Conservation (phyloP, 2,329 filamentous ascomycete species). For the Fusarium dimerum region DNA sequence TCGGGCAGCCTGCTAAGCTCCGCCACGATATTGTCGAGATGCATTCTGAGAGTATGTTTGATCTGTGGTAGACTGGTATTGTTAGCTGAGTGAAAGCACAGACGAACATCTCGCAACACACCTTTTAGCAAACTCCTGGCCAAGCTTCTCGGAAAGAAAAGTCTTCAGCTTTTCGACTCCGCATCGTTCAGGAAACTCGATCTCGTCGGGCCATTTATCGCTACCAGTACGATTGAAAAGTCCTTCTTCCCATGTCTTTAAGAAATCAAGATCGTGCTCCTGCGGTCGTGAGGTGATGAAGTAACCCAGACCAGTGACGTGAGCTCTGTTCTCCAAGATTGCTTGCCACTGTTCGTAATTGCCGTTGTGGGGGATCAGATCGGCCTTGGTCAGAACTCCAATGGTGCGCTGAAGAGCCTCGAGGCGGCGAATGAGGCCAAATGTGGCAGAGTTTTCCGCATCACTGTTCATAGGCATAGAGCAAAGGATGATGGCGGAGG, state of each 20-base stretch:
- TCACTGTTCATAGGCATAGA: conserved; percentile 78
- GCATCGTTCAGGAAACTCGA: conserved; percentile 52
- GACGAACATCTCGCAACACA: conserved; percentile 23
- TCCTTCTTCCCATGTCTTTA: conserved; percentile 51
- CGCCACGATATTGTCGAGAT: conserved; percentile 52
- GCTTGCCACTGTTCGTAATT: conserved; percentile 57
- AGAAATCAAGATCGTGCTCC: conserved; percentile 53
- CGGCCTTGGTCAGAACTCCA: conserved; percentile 84
- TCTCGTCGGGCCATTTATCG: conserved; percentile 49
- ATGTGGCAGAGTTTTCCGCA: conserved; percentile 71
- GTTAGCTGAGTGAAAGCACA: conserved; percentile 8
- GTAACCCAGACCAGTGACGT: conserved; percentile 71
- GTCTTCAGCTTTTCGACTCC: conserved; percentile 55
- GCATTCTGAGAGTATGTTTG: conserved; percentile 50
- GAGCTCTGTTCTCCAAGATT: conserved; percentile 63
- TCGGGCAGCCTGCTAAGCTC: conserved; percentile 65
- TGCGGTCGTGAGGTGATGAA: conserved; percentile 73
- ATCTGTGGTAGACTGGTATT: conserved; percentile 52
- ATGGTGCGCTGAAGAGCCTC: conserved; percentile 62
- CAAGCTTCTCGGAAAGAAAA: conserved; percentile 54
- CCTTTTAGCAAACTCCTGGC: conserved; percentile 55
- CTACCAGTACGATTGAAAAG: conserved; percentile 47
- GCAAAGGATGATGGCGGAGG: conserved; percentile 74
- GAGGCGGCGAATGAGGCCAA: conserved; percentile 61
- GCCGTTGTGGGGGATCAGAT: conserved; percentile 60